Conservation (phyloP, 2,329 filamentous ascomycete species). For the Beauveria bassiana region DNA sequence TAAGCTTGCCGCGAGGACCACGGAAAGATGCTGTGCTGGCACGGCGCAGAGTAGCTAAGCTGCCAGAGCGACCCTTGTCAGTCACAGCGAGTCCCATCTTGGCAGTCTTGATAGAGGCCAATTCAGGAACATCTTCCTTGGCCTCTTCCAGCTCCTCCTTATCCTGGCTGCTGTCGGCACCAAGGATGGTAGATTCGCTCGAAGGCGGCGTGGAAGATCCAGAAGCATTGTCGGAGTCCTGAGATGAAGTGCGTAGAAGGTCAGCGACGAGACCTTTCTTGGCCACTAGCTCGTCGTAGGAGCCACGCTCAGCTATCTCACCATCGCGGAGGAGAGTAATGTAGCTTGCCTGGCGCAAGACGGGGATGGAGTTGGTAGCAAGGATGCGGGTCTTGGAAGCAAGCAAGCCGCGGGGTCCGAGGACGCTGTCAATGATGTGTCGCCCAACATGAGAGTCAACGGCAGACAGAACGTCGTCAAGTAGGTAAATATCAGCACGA, state of each 20-base stretch:
- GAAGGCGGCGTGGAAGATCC: slow-evolving; percentile 41
- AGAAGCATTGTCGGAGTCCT: slow-evolving; percentile 39
- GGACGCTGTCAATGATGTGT: slow-evolving; percentile 89
- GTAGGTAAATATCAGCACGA: slow-evolving; percentile 87
- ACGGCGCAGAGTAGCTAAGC: slow-evolving; percentile 73
- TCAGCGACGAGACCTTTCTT: slow-evolving; percentile 89
- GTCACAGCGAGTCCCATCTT: slow-evolving; percentile 31
- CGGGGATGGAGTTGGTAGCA: slow-evolving; percentile 90
- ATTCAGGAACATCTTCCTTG: slow-evolving; percentile 66
- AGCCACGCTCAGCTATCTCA: slow-evolving; percentile 77
- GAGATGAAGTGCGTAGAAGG: slow-evolving; percentile 68
- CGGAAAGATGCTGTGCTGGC: slow-evolving; percentile 88
- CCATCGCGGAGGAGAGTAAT: slow-evolving; percentile 80
- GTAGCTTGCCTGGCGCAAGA: slow-evolving; percentile 81
- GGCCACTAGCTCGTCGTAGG: slow-evolving; percentile 82
- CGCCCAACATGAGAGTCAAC: slow-evolving; percentile 97
- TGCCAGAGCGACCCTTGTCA: slow-evolving; percentile 55
- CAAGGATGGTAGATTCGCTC: slow-evolving; percentile 51
- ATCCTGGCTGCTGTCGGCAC: slow-evolving; percentile 42
- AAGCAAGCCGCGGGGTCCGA: slow-evolving; percentile 77
- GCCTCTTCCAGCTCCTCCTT: slow-evolving; percentile 67
- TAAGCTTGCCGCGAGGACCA: slow-evolving; percentile 74
- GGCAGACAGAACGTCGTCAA: slow-evolving; percentile 90
- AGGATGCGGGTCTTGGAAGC: slow-evolving; percentile 82
- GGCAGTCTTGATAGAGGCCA: slow-evolving; percentile 61